Percentiles rank a stretch among this genome's conserved stretches.
Evolutionary conservation across 2,329 filamentous ascomycete genomes (phyloP).

Genomic region (Ceratocystis huliohia): DNA sequence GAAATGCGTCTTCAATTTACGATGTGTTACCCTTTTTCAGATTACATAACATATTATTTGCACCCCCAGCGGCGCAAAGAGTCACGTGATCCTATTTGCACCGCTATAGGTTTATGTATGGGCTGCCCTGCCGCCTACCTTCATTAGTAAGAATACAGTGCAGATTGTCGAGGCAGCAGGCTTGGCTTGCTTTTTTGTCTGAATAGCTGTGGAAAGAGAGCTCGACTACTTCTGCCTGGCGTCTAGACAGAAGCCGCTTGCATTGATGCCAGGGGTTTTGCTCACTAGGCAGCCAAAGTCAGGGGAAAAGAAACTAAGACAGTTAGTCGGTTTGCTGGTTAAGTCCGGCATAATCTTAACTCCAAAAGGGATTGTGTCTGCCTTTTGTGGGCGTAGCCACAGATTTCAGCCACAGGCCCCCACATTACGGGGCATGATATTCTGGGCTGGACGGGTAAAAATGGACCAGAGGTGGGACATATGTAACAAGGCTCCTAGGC

Average conservation of each 20-base stretch:
- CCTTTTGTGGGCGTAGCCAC: not conserved
- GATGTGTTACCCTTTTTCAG: too few relatives aligned
- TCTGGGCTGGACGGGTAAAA: not conserved
- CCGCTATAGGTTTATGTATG: too few relatives aligned
- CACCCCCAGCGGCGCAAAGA: too few relatives aligned
- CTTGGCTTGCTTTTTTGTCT: not conserved
- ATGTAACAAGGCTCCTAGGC: not conserved
- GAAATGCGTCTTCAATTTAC: too few relatives aligned
- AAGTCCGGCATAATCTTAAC: not conserved
- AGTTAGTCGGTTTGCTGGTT: not conserved
- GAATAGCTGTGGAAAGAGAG: not conserved
- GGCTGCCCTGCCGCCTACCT: too few relatives aligned
- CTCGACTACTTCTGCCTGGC: not conserved
- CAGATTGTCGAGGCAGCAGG: not conserved
- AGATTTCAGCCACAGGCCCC: not conserved
- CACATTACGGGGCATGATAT: not conserved
- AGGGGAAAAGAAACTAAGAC: not conserved
- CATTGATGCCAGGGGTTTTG: not conserved
- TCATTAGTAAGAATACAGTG: too few relatives aligned
- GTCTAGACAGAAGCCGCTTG: not conserved
- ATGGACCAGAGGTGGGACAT: not conserved
- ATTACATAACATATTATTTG: too few relatives aligned
- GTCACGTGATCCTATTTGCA: too few relatives aligned
- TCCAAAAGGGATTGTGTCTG: too few relatives aligned
- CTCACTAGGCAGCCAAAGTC: not conserved